Evolutionary conservation across 1,284 basidiomycete genomes (phyloP).

Genomic region (Leccinum subspadiceum): DNA sequence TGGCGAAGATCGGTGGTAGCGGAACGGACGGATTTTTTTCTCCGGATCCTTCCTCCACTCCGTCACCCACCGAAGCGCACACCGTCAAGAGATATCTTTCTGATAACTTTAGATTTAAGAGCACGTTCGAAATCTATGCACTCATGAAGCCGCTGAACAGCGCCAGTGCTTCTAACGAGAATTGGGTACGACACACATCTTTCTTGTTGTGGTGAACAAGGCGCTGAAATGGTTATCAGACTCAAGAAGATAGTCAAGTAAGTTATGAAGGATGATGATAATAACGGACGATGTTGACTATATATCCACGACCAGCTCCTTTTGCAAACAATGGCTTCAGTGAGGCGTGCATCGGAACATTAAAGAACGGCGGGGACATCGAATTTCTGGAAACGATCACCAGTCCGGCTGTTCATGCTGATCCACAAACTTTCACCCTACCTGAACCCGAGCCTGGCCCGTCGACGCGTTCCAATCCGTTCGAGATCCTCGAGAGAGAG

Average conservation of each 20-base stretch:
- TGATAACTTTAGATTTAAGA: conserved; percentile 46
- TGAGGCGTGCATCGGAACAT: conserved; percentile 19
- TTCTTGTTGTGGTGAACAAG: neutral
- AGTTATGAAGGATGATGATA: conserved; percentile 7
- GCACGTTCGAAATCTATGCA: conserved; percentile 41
- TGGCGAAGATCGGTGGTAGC: conserved; percentile 42
- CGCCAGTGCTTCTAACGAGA: conserved; percentile 44
- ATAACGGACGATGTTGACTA: conserved; percentile 2
- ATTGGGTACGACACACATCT: conserved; percentile 47
- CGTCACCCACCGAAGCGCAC: conserved; percentile 52
- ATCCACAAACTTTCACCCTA: neutral
- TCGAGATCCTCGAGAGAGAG: conserved; percentile 14
- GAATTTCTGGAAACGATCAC: conserved; percentile 34
- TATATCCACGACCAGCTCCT: conserved; percentile 35
- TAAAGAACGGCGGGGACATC: conserved; percentile 40
- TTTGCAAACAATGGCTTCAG: conserved; percentile 42
- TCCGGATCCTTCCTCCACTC: conserved; percentile 18
- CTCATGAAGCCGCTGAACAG: conserved; percentile 50
- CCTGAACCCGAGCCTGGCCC: conserved; percentile 3
- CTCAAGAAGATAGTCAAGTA: conserved; percentile 54
- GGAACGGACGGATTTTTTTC: conserved; percentile 40
- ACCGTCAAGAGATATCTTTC: conserved; percentile 46
- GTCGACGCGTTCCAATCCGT: conserved; percentile 15
- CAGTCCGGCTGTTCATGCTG: neutral
- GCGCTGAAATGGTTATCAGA: conserved; percentile 32